Evolutionary conservation across 805 yeast species (phyloP), one percentile per base, ranked within the genome.

Genomic region (Saturnispora diversa): DNA sequence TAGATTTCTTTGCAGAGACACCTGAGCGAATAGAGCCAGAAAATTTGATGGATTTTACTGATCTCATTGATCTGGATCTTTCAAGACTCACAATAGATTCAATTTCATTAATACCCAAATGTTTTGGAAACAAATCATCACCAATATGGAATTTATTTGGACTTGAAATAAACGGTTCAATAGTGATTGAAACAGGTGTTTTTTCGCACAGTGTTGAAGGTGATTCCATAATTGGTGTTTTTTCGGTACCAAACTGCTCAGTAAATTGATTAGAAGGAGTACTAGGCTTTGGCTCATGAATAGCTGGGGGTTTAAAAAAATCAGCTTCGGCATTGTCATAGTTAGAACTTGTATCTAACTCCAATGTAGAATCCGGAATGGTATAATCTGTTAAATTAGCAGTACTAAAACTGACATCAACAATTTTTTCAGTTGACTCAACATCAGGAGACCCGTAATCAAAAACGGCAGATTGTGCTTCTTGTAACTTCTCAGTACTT

Each of bases 11-110:
- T 13, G 47, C 39, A n/a, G 35, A 30, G 5, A 11, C 13, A 13
- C n/a, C 33, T 9, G 40, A 34, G 6, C 31, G 22, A 50, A 50
- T 4, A 36, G 52, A 16, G 11, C 21, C 20, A 6, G 35, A n/a
- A 4, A 20, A 11, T 24, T 44, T 38, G 5, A 26, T 15, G 7
- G 56, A 52, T 40, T 51, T 63, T n/a, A 69, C 56, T 0, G 86
- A 78, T 52, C 73, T 69, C 64, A 72, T 64, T 5, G 78, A 72
- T 37, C 76, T 54, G 6, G 82, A 73, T 44, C 88, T 68, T 56
- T 84, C 94, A 32, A 84, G 54, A 6, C 81, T 71, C 2, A 80
- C 80, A 43, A 84, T 84, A 34, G 84, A 77, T 48, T 80, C 84
- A 9, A 84, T 83, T 52, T 84, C 94, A 39, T 71, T 74, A 0